phyloP scores from a whole-genome alignment of 2,329 filamentous ascomycete species.

The Talaromyces amestolkiae region DNA sequence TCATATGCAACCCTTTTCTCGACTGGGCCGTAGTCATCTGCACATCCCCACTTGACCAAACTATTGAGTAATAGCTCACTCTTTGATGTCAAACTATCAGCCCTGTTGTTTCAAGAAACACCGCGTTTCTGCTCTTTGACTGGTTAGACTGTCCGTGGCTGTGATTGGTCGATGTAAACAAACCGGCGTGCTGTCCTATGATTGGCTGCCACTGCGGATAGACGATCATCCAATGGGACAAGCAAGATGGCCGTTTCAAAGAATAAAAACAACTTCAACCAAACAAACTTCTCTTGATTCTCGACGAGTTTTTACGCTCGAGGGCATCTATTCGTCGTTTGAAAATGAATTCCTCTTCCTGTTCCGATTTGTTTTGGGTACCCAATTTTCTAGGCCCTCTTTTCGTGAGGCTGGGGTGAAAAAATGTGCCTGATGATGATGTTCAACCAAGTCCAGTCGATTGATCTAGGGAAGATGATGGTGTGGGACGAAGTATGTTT shows the following conservation, averaged over 20 bases:
- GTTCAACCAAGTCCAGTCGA: constrained; percentile 4
- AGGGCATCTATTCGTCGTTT: neutral
- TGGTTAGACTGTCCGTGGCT: neutral
- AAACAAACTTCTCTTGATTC: neutral
- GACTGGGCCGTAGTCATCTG: constrained; percentile 2
- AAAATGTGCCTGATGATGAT: constrained; percentile 10
- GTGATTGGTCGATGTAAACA: constrained; percentile 8
- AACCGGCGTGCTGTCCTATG: neutral
- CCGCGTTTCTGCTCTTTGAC: neutral
- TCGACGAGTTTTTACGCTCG: neutral
- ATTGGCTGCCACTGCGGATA: constrained; percentile 9
- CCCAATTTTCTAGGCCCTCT: neutral
- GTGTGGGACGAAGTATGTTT: constrained; percentile 8
- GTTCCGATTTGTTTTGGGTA: constrained; percentile 9
- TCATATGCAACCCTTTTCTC: neutral
- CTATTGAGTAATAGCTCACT: neutral
- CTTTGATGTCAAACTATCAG: neutral
- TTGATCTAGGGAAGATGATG: neutral
- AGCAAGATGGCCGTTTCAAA: neutral
- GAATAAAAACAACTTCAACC: constrained; percentile 3
- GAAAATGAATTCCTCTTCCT: neutral
- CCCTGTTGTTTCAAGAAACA: neutral
- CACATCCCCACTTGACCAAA: neutral
- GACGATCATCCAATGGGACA: constrained; percentile 5
- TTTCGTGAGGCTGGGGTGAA: constrained; percentile 4